Percentiles rank a stretch among this genome's conserved stretches.
These are phyloP conservation scores for Lasiodiplodia sp. DNA, from an alignment of 2,329 filamentous ascomycete genomes.

Conservation along the genomic window DNA sequence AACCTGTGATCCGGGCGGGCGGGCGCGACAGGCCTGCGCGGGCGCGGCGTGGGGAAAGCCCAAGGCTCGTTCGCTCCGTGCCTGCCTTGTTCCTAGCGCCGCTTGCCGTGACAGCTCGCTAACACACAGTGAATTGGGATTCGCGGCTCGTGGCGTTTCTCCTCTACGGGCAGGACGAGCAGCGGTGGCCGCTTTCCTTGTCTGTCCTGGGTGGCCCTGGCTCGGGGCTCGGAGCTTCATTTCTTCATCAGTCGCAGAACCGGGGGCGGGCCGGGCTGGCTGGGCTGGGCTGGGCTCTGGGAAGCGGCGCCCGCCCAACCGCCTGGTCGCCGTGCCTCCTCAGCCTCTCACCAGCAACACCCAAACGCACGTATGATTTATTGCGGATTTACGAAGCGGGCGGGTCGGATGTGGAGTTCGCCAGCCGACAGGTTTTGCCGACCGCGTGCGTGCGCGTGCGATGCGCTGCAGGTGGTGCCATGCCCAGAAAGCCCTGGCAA, in stretches of 20 bases:
- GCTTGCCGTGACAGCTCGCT: not conserved
- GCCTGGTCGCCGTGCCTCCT: not conserved
- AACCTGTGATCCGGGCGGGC: too few relatives aligned
- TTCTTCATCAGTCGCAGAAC: not conserved
- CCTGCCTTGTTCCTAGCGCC: too few relatives aligned
- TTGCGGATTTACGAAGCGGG: not conserved
- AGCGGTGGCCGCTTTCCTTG: conserved; percentile 23
- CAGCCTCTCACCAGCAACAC: not conserved
- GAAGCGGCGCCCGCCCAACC: not conserved
- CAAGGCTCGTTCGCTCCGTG: too few relatives aligned
- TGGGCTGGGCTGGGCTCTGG: too few relatives aligned
- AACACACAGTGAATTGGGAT: conserved; percentile 2
- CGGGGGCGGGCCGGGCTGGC: not conserved
- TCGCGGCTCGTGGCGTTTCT: conserved; percentile 26
- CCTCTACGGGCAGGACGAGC: conserved; percentile 27
- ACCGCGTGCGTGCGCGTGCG: conserved; percentile 8
- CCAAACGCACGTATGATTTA: conserved; percentile 2
- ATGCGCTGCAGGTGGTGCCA: not conserved
- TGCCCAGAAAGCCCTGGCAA: conserved; percentile 4
- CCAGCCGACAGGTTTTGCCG: conserved; percentile 21
- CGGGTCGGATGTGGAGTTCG: conserved; percentile 6
- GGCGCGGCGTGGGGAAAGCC: not conserved
- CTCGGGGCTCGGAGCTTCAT: not conserved
- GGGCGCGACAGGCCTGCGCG: not conserved
- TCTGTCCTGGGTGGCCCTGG: not conserved